phyloP scores from a whole-genome alignment of 1,284 basidiomycete genomes.

The Cutaneotrichosporon sp. region DNA sequence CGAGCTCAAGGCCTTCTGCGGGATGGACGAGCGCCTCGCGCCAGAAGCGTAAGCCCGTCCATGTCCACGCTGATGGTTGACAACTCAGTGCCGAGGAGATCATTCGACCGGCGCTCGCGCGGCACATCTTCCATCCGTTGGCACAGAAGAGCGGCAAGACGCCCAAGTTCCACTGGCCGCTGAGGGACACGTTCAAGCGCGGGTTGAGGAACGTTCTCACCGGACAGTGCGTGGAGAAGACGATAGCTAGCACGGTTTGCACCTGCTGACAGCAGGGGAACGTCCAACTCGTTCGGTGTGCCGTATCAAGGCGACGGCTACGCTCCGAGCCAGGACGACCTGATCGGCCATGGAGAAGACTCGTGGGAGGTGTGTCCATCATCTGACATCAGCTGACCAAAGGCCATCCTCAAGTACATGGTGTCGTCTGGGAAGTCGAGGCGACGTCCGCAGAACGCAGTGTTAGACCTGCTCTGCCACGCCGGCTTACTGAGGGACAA shows the following conservation, averaged over 20 bases:
- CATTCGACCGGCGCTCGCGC: conserved; percentile 64
- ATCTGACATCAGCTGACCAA: conserved; percentile 14
- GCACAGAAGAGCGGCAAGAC: conserved; percentile 55
- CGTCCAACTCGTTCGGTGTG: conserved; percentile 87
- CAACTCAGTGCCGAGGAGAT: conserved; percentile 67
- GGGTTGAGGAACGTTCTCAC: conserved; percentile 85
- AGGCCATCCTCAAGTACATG: conserved; percentile 98
- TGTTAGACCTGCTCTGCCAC: conserved; percentile 76
- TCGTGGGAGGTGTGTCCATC: conserved; percentile 80
- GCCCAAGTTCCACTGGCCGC: conserved; percentile 54
- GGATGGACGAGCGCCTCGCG: conserved; percentile 54
- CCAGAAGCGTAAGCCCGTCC: conserved; percentile 31
- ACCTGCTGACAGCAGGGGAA: conserved; percentile 62
- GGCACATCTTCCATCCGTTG: conserved; percentile 69
- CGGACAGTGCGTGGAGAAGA: conserved; percentile 67
- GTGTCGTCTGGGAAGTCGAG: conserved; percentile 72
- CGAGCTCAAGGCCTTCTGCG: conserved; percentile 82
- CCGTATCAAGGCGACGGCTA: conserved; percentile 63
- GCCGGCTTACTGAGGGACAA: conserved; percentile 79
- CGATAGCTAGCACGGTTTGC: conserved; percentile 14
- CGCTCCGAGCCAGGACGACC: conserved; percentile 58
- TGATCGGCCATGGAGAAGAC: conserved; percentile 84
- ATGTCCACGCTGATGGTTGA: not conserved
- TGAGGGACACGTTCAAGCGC: conserved; percentile 76
- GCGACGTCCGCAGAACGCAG: conserved; percentile 67